Conservation (phyloP, 495 filamentous ascomycete species). For the Sordaria brevicollis region DNA sequence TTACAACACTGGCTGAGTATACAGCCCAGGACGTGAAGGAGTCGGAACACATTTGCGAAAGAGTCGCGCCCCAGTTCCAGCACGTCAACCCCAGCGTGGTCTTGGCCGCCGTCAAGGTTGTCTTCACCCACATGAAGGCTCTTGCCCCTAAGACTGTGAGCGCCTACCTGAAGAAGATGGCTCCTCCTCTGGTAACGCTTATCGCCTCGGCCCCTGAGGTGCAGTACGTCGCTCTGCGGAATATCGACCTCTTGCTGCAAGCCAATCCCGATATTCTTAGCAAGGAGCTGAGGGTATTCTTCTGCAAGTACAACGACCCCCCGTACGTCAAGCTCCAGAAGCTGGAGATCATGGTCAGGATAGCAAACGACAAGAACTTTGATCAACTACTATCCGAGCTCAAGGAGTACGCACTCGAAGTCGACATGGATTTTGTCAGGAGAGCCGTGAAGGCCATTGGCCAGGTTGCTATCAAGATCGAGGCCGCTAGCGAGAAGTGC, state of each 20-base stretch:
- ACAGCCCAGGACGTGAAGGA: conserved; percentile 80
- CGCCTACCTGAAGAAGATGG: conserved; percentile 95
- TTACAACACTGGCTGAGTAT: conserved; percentile 84
- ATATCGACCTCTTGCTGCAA: conserved; percentile 90
- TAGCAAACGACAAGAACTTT: conserved; percentile 93
- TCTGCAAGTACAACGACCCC: conserved; percentile 99
- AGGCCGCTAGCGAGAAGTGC: conserved; percentile 79
- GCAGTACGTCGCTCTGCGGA: conserved; percentile 90
- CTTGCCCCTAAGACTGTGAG: conserved; percentile 66
- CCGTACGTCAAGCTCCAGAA: conserved; percentile 99
- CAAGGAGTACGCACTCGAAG: conserved; percentile 95
- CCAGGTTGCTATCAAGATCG: conserved; percentile 98
- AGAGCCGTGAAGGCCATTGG: conserved; percentile 97
- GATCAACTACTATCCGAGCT: conserved; percentile 90
- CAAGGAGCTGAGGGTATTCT: conserved; percentile 97
- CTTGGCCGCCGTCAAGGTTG: conserved; percentile 90
- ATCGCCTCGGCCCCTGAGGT: conserved; percentile 95
- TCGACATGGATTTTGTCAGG: conserved; percentile 96
- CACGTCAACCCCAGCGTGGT: conserved; percentile 98
- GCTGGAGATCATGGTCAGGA: conserved; percentile 97
- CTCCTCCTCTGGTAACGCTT: conserved; percentile 87
- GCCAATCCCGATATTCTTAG: conserved; percentile 85
- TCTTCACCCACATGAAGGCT: conserved; percentile 91
- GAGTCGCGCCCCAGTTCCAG: conserved; percentile 93
- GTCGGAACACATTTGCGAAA: conserved; percentile 96